Evolutionary conservation across 768 basidiomycete genomes (phyloP).

Genomic region (Kwoniella shandongensis): DNA sequence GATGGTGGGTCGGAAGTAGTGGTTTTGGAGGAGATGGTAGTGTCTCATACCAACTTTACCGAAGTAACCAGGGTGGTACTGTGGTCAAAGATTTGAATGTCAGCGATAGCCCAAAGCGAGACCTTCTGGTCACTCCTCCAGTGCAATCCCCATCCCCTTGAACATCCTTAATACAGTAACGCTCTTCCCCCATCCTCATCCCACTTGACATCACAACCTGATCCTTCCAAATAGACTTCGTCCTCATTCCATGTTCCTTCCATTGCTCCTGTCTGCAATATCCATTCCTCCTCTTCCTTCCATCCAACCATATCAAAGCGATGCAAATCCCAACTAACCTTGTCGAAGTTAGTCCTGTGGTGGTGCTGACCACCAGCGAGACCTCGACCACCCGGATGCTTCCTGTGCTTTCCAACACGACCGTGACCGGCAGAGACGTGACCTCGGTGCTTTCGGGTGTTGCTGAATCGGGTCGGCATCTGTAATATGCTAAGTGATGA

Average conservation of each 20-base stretch:
- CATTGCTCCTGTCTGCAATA: too few species aligned
- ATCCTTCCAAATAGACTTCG: too few species aligned
- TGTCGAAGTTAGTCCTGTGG: constrained; percentile 98
- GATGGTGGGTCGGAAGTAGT: constrained; percentile 90
- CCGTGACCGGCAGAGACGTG: constrained; percentile 99
- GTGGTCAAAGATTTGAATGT: constrained; percentile 14
- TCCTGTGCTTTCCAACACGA: constrained; percentile 99
- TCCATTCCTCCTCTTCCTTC: too few species aligned
- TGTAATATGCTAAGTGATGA: constrained; percentile 6
- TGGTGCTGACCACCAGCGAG: constrained; percentile 97
- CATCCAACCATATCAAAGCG: constrained; percentile 1
- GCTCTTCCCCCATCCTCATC: too few species aligned
- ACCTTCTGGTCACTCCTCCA: neutral
- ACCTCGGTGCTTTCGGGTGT: constrained; percentile 98
- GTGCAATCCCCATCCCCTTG: too few species aligned
- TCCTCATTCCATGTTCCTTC: too few species aligned
- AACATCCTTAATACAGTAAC: too few species aligned
- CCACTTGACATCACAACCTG: too few species aligned
- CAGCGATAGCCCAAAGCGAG: constrained; percentile 1
- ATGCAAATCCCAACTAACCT: constrained; percentile 53
- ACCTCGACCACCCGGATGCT: constrained; percentile 99
- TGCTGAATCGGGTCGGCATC: constrained; percentile 95
- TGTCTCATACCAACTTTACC: constrained; percentile 99
- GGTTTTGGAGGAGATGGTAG: constrained; percentile 91
- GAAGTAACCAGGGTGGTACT: constrained; percentile 99